Evolutionary conservation across 2,329 filamentous ascomycete genomes (phyloP), one percentile per base, ranked within the genome.

Genomic region (Karstenula rhodostoma): DNA sequence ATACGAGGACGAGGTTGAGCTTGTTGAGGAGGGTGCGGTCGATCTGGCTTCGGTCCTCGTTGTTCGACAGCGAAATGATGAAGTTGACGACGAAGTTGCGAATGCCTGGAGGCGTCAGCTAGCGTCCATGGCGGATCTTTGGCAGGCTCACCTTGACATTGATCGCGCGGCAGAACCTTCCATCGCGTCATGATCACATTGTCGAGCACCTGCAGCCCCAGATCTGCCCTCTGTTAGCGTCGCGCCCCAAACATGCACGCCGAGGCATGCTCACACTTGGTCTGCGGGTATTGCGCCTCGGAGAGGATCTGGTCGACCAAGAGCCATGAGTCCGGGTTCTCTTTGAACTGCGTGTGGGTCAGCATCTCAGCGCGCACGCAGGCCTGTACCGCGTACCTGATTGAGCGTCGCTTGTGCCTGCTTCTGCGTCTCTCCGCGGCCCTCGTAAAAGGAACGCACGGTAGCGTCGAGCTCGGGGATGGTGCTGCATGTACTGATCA

Each of bases 41-140:
- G 71, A 87, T 83, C 78, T 90, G 91, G 69, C 97, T 85, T 67
- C 89, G 90, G 75, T 98, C 94, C 79, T 98, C 94, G 63, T 93
- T 91, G 78, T 87, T 89, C 49, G 95, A 98, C 78, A 89, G 91
- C 77, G 97, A 90, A 77, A 99, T 94, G 79, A 99, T 99, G 83
- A 96, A 97, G 82, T 96, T 93, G 73, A 99, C 95, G 64, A 99
- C 92, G 78, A 99, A 99, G 84, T 99, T 99, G 73, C 95, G 93
- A 76, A 99, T 99, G 66, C 95, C 95, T 96, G 72, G 40, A 49
- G 51, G 6, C 43, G 56, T 72, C 29, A 65, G 65, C 50, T 25
- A 46, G 46, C 9, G 42, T 35, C 23, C 47, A 35, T 13, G 25
- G 13, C 15, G 58, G 46, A 27, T 53, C 19, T 19, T 40, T 25